Evolutionary conservation across 148 eudicot species (phyloP).

Genomic region (Cornus controversa): DNA sequence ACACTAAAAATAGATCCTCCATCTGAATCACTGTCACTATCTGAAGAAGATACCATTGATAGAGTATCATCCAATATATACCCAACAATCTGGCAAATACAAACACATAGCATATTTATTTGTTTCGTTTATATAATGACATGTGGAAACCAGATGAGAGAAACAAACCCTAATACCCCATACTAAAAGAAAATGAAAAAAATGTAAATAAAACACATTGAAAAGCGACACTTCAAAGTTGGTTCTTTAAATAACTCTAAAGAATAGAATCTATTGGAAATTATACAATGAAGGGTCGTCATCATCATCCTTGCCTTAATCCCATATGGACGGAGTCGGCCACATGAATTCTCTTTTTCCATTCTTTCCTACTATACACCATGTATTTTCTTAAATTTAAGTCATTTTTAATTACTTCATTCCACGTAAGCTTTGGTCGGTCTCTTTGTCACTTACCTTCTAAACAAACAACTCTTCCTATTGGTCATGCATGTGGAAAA

Average conservation of each 20-base stretch:
- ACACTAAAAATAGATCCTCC: slow-evolving; percentile 32
- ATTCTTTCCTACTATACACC: too few relatives aligned
- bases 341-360: too few relatives aligned
- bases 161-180: neutral
- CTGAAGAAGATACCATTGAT: slow-evolving; percentile 30
- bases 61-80: slow-evolving; percentile 41
- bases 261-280: neutral
- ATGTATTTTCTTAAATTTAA: too few relatives aligned
- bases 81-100: slow-evolving; percentile 53
- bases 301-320: too few relatives aligned
- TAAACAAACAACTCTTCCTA: too few relatives aligned
- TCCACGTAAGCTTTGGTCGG: too few relatives aligned
- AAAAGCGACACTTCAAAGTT: neutral
- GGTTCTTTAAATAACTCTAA: neutral
- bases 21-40: slow-evolving; percentile 64
- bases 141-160: neutral
- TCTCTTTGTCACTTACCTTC: too few relatives aligned
- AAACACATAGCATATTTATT: slow-evolving; percentile 1
- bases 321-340: too few relatives aligned
- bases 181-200: neutral
- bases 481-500: neutral
- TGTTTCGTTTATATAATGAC: neutral
- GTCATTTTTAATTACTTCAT: too few relatives aligned
- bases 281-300: too few relatives aligned
- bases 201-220: too few relatives aligned